Evolutionary conservation across 1,284 basidiomycete genomes (phyloP), one percentile per base, ranked within the genome.

Genomic region (Athelia sp.): DNA sequence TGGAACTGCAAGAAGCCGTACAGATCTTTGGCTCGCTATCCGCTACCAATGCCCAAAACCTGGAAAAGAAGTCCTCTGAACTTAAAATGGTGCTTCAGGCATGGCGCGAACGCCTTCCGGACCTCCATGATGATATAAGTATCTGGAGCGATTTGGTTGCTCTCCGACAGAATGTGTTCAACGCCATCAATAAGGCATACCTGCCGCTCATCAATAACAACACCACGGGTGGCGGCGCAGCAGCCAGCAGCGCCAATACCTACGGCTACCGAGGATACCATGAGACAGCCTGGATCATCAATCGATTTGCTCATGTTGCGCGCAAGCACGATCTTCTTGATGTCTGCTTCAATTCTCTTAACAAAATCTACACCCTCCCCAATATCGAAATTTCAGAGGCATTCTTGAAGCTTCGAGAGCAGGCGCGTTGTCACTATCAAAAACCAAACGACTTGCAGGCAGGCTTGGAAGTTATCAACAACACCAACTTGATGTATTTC

Each of bases 371-470:
- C 71, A 97, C 93, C 1, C 73, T 99, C 32, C 98, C 98, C 19
- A 99, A 99, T 69, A 99, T 99, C 70, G 97, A 99, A 71, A 99
- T 99, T 58, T 97, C 97, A 2, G 97, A 99, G 67, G 97, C 98
- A 1, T 99, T 99, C 78, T 76, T 99, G 53, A 99, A 99, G 71
- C 81, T 99, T 31, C 87, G 98, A 47, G 98, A 99, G 68, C 97
- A 99, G 70, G 98, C 97, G n/a, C 87, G 95, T 47, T 98, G 96
- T 63, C 95, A 98, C 72, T 98, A 97, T 70, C 94, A 98, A 68
- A 94, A 92, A 61, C 90, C 92, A 0, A 89, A 90, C 55, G 96
- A 98, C 67, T 81, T 98, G 54, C 86, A 90, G 54, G 89, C 93
- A 10, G 98, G 98, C 36, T 73, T 99, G 36, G 97, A 99, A 61